Conservation (phyloP, 1,284 basidiomycete genomes). For the Fomes fomentarius region DNA sequence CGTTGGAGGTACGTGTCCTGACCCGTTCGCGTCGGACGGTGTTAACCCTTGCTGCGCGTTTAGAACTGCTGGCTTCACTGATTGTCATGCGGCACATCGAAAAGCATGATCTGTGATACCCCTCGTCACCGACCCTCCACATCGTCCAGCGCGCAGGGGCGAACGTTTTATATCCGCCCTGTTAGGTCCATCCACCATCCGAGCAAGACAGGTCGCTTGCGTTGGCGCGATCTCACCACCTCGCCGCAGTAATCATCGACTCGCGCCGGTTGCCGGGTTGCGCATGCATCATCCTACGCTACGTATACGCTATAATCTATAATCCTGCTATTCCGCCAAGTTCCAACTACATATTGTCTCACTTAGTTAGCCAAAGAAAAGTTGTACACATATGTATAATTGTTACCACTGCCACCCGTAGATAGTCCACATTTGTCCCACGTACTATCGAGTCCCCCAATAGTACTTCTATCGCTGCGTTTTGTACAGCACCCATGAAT, state of each 20-base stretch:
- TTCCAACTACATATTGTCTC: slow-evolving; percentile 3
- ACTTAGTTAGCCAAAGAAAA: slow-evolving; percentile 1
- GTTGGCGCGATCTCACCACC: too few species aligned
- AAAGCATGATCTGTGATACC: slow-evolving; percentile 47
- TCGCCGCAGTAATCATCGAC: background rate
- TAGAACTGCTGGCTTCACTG: slow-evolving; percentile 63
- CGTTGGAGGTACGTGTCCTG: slow-evolving; percentile 48
- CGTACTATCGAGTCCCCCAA: slow-evolving; percentile 4
- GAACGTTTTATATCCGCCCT: background rate
- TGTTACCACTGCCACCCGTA: slow-evolving; percentile 16
- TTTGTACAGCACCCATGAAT: background rate
- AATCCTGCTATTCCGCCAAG: slow-evolving; percentile 2
- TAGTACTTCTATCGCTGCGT: background rate
- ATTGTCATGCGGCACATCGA: slow-evolving; percentile 70
- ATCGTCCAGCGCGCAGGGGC: background rate
- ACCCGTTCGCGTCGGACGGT: background rate
- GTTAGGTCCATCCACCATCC: background rate
- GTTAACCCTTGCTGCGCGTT: slow-evolving; percentile 8
- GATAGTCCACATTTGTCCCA: slow-evolving; percentile 11
- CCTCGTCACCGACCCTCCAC: background rate
- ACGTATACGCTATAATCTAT: slow-evolving; percentile 16
- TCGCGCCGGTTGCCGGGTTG: slow-evolving; percentile 1
- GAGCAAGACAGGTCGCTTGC: background rate
- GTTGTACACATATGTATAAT: slow-evolving; percentile 24
- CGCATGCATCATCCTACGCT: background rate